A percentile compares a stretch with the other conserved stretches of the same genome.
phyloP scores from a whole-genome alignment of 306 rosid genomes.

The Vachellia collinsii region DNA sequence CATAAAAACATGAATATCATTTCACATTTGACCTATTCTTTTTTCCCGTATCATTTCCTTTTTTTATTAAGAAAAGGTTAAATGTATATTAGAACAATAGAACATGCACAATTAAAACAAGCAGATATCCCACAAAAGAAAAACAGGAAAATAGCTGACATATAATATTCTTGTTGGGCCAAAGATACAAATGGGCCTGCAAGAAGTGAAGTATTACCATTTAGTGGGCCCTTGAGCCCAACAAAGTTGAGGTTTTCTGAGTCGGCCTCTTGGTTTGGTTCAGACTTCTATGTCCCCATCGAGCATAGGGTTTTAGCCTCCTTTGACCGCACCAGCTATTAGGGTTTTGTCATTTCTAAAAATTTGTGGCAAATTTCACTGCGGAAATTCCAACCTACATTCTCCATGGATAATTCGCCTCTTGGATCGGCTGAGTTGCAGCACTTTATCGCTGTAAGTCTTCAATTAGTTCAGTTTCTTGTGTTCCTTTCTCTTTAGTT shows the following conservation, averaged over 20 bases:
- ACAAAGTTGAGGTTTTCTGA: not conserved
- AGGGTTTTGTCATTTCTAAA: conserved; percentile 39
- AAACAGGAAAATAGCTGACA: no score
- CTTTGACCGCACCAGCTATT: not conserved
- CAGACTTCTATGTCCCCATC: not conserved
- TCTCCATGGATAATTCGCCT: conserved; percentile 74
- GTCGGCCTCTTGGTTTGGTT: not conserved
- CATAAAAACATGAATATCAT: not conserved
- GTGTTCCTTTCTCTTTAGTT: conserved; percentile 1
- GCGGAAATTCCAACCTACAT: not conserved
- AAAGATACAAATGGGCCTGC: not conserved
- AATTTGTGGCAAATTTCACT: not conserved
- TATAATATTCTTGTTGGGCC: no score
- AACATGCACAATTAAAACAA: no score
- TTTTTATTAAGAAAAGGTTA: no score
- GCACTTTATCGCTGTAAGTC: conserved; percentile 69
- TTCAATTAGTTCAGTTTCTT: not conserved
- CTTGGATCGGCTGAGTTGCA: conserved; percentile 65
- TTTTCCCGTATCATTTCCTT: no score
- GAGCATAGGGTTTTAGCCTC: conserved; percentile 8
- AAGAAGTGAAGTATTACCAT: not conserved
- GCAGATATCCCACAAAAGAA: no score
- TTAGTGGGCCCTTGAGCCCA: not conserved
- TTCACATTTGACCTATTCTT: no score
- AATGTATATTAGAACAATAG: no score